A percentile compares a stretch with the other conserved stretches of the same genome.
phyloP scores from a whole-genome alignment of 1,284 basidiomycete species.

The Melampsora larici-populina region DNA sequence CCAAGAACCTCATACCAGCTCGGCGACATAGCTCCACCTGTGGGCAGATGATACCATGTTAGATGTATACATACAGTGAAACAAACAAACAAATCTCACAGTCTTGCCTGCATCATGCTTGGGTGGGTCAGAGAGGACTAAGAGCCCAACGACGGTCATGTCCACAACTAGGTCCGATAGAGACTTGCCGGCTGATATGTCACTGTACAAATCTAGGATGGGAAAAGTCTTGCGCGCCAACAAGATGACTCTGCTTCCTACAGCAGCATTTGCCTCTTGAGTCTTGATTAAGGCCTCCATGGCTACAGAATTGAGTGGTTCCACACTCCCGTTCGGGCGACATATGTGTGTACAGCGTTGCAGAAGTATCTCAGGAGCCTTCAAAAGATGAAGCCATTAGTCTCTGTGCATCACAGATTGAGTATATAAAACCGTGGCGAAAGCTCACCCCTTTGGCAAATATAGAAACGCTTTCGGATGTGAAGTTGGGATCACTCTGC shows the following conservation, averaged over 20 bases:
- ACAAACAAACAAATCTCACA: slow-evolving; percentile 56
- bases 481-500: too few relatives aligned
- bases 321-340: slow-evolving; percentile 50
- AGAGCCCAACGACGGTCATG: slow-evolving; percentile 63
- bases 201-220: slow-evolving; percentile 46
- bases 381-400: too few relatives aligned
- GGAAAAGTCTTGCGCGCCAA: slow-evolving; percentile 55
- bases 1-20: slow-evolving; percentile 65
- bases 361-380: slow-evolving; percentile 49
- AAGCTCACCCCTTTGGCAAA: slow-evolving; percentile 11
- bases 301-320: slow-evolving; percentile 54
- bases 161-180: slow-evolving; percentile 51
- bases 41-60: too few relatives aligned
- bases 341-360: slow-evolving; percentile 46
- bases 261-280: slow-evolving; percentile 61
- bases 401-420: too few relatives aligned
- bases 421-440: too few relatives aligned
- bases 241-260: slow-evolving; percentile 64
- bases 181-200: slow-evolving; percentile 49
- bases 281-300: slow-evolving; percentile 53
- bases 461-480: neutral
- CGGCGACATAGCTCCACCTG: slow-evolving; percentile 50
- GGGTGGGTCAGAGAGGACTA: slow-evolving; percentile 66
- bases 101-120: slow-evolving; percentile 62
- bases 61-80: too few relatives aligned